Evolutionary conservation across 202 grass and related monocot species (phyloP).

Genomic region (Zizania palustris): DNA sequence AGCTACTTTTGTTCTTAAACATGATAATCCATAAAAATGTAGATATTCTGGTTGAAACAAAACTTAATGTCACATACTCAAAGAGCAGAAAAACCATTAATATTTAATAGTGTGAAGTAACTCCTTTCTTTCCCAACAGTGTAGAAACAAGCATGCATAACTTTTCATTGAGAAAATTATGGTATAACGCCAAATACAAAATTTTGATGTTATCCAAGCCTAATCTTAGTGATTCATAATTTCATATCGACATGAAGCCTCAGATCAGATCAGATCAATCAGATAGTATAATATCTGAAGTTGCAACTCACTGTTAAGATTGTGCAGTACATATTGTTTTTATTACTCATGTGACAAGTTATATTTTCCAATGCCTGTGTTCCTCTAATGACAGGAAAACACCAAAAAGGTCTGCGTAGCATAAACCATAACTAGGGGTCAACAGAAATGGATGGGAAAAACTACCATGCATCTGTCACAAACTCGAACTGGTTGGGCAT

Average conservation of each 20-base stretch:
- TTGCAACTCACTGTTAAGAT: neutral
- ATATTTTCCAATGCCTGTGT: neutral
- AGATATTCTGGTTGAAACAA: neutral
- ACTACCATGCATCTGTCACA: slow-evolving; percentile 98
- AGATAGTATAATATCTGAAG: neutral
- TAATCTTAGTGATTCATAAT: neutral
- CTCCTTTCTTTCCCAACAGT: neutral
- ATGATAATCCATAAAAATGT: neutral
- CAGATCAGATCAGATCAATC: neutral
- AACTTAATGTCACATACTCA: neutral
- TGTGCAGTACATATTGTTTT: neutral
- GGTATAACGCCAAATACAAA: neutral
- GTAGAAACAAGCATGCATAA: neutral
- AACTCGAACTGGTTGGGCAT: slow-evolving; percentile 82
- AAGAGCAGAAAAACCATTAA: slow-evolving; percentile 2
- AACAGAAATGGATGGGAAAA: neutral
- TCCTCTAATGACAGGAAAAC: slow-evolving; percentile 24
- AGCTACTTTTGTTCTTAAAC: slow-evolving; percentile 21
- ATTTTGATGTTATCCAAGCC: neutral
- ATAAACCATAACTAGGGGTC: slow-evolving; percentile 15
- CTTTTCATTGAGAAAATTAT: slow-evolving; percentile 12
- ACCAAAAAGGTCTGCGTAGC: slow-evolving; percentile 20
- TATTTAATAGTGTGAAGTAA: neutral
- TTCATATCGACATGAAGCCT: neutral
- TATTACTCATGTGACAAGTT: neutral